phyloP scores from a whole-genome alignment of 768 basidiomycete genomes.

The Mycena floridula region DNA sequence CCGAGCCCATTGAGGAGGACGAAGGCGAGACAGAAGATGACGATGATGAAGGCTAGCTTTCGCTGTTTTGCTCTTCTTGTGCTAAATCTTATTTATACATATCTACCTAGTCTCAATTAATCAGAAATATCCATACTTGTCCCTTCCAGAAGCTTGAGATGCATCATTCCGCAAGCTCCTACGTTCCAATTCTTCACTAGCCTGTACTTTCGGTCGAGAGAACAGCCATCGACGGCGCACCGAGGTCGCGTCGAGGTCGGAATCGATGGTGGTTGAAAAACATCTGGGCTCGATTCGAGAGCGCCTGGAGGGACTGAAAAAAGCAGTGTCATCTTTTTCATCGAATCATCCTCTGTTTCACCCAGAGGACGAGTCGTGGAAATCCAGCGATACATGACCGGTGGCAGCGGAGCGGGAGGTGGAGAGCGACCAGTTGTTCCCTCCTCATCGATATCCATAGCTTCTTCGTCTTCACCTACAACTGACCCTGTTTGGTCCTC shows the following conservation, averaged over 20 bases:
- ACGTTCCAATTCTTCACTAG: conserved; percentile 55
- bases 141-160: conserved; percentile 52
- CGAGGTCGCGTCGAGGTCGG: conserved; percentile 5
- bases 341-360: conserved; percentile 1
- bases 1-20: background rate
- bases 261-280: conserved; percentile 6
- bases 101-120: background rate
- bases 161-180: conserved; percentile 64
- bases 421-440: conserved; percentile 19
- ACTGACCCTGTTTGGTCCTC: no score
- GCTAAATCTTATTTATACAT: no score
- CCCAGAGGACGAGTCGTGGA: conserved; percentile 40
- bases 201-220: conserved; percentile 51
- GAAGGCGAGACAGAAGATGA: background rate
- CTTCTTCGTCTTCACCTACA: conserved; percentile 35
- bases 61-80: no score
- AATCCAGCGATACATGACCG: conserved; percentile 71
- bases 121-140: conserved; percentile 1
- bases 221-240: conserved; percentile 59
- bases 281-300: conserved; percentile 33
- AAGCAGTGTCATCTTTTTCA: conserved; percentile 1
- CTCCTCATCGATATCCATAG: conserved; percentile 32
- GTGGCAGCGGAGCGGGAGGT: conserved; percentile 29
- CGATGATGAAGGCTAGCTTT: background rate
- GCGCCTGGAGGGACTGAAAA: conserved; percentile 5